Evolutionary conservation across 2,329 filamentous ascomycete genomes (phyloP).

Genomic region (Allantophomopsis cytisporea): DNA sequence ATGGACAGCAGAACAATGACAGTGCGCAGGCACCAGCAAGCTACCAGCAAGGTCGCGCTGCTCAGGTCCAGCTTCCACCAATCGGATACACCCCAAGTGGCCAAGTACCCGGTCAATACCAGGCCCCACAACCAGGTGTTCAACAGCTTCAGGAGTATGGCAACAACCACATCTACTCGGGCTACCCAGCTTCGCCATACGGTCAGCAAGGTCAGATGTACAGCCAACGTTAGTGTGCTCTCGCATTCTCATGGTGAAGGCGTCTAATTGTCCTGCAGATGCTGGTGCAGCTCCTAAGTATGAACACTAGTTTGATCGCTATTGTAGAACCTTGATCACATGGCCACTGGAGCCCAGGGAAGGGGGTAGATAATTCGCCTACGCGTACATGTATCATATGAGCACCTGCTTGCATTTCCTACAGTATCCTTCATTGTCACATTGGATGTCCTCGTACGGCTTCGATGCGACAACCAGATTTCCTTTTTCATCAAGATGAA

Average conservation of each 20-base stretch:
- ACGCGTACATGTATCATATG: slow-evolving; percentile 20
- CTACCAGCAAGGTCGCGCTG: slow-evolving; percentile 35
- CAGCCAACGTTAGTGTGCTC: slow-evolving; percentile 35
- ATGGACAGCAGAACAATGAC: slow-evolving; percentile 38
- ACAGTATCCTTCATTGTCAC: slow-evolving; percentile 10
- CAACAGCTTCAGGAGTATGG: slow-evolving; percentile 44
- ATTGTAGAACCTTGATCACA: slow-evolving; percentile 2
- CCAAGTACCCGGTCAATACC: slow-evolving; percentile 46
- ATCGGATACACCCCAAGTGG: slow-evolving; percentile 56
- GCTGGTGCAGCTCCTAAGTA: slow-evolving; percentile 15
- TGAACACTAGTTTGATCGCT: slow-evolving; percentile 13
- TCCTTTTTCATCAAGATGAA: too few relatives aligned
- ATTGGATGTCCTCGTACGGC: background rate
- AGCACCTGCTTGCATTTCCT: slow-evolving; percentile 17
- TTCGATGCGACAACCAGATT: too few relatives aligned
- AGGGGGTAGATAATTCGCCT: slow-evolving; percentile 8
- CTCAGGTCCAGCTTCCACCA: slow-evolving; percentile 54
- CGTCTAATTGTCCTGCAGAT: slow-evolving; percentile 9
- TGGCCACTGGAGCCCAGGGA: slow-evolving; percentile 5
- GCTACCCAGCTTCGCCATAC: slow-evolving; percentile 45
- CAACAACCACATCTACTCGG: slow-evolving; percentile 38
- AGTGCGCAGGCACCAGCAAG: slow-evolving; percentile 30
- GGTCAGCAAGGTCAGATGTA: slow-evolving; percentile 38
- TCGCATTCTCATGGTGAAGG: slow-evolving; percentile 3
- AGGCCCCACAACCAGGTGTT: slow-evolving; percentile 42